Conservation (phyloP, 179 eudicot species). For the Corrigiola litoralis region DNA sequence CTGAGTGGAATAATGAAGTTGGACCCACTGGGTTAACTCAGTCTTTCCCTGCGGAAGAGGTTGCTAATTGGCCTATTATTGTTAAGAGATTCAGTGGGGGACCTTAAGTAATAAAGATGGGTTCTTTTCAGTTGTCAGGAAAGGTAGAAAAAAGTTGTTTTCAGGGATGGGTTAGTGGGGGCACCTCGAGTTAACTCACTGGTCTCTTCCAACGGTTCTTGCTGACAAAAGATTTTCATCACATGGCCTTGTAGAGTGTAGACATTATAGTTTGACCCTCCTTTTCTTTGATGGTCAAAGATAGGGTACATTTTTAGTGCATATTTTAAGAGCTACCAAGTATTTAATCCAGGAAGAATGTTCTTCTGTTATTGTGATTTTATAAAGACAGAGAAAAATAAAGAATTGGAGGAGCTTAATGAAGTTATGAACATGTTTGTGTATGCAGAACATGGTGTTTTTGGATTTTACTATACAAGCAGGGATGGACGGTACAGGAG, state of each 20-base stretch:
- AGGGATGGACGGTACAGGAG: constrained; percentile 62
- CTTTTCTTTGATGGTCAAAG: constrained; percentile 16
- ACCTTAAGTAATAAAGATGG: background rate
- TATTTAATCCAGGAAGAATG: constrained; percentile 5
- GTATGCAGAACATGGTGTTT: constrained; percentile 56
- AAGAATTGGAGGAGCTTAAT: background rate
- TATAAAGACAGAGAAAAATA: background rate
- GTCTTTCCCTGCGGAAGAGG: too few species aligned
- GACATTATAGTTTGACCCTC: constrained; percentile 9
- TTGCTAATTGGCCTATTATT: background rate
- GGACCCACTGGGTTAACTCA: too few species aligned
- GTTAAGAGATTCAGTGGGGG: constrained; percentile 12
- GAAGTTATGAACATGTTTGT: background rate
- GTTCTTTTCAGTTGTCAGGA: background rate
- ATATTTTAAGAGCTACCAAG: background rate
- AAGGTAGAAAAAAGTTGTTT: background rate
- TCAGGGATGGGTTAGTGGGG: background rate
- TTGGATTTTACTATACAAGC: constrained; percentile 54
- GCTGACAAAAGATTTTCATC: constrained; percentile 13
- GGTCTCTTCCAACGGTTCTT: too few species aligned
- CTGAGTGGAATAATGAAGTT: too few species aligned
- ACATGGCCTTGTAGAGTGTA: constrained; percentile 7
- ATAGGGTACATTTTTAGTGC: background rate
- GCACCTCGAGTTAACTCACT: too few species aligned
- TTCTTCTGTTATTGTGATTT: background rate